Evolutionary conservation across 352 stramenopile species (phyloP), one percentile per base, ranked within the genome.

Genomic region (Thraustochytrium striatum): DNA sequence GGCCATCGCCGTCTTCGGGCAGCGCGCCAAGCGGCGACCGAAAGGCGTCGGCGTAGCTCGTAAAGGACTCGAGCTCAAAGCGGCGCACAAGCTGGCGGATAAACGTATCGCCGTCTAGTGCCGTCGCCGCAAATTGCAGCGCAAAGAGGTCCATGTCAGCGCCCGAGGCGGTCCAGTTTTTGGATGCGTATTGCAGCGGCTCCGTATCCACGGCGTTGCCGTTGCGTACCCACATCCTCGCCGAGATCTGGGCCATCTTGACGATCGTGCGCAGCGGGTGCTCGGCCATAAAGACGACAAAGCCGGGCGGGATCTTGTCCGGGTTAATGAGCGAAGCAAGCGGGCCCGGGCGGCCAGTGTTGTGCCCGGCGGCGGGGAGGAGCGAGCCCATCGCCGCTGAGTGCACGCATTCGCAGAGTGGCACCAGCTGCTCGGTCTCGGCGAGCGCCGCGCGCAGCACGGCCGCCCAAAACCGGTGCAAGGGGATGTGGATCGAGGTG

Each of bases 401-500:
- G 5, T 7, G 53, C 9, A 52, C n/a, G 16, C 32, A 53, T 11
- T 33, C 59, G 59, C 28, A 75, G 32, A 11, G 65, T 75, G 30
- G 36, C 36, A 13, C 65, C n/a, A n/a, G 65, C 52, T 32, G 11
- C 11, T 58, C 44, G 28, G 52, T 32, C 1, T 75, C 28, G 25
- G 41, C 65, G 25, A 75, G n/a, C n/a, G 65, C 65, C 16, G 65
- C 52, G 35, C 61, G 44, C 9, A 75, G 50, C n/a, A 75, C 11
- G 32, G 41, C 65, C 3, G 65, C 65, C 65, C 65, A 75, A 30
- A 75, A 75, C 5, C 65, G 65, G 30, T 75, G 65, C 65, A 75
- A 9, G 2, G 65, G 65, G 33, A 75, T 75, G 30, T 75, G 65
- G 41, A 75, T 75, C 11, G 65, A 75, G 30, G 65, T 75, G 41